phyloP scores from a whole-genome alignment of 2,329 filamentous ascomycete genomes.

The Fusarium abutilonis region DNA sequence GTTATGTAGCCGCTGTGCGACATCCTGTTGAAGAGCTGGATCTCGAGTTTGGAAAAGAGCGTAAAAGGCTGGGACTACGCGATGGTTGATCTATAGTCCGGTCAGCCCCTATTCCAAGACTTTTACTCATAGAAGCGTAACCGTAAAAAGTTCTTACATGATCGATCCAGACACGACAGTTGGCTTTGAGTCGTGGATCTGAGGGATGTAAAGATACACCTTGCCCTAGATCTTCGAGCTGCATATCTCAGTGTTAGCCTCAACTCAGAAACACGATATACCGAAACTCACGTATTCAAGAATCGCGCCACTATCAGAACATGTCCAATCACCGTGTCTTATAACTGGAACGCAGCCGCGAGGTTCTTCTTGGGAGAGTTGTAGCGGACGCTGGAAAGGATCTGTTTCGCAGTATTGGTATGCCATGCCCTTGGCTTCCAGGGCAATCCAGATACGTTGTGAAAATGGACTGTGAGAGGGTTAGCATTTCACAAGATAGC shows the following conservation, averaged over 20 bases:
- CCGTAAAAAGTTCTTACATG: constrained; percentile 62
- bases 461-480: constrained; percentile 73
- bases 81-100: constrained; percentile 71
- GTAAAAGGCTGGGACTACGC: constrained; percentile 81
- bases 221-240: constrained; percentile 76
- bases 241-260: background rate
- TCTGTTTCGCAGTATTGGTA: constrained; percentile 92
- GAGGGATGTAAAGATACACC: constrained; percentile 71
- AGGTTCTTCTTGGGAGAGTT: constrained; percentile 78
- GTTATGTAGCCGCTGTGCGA: constrained; percentile 69
- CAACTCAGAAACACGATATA: background rate
- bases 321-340: constrained; percentile 81
- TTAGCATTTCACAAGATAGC: background rate
- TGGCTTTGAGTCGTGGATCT: constrained; percentile 73
- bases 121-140: background rate
- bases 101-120: background rate
- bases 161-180: constrained; percentile 81
- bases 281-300: constrained; percentile 77
- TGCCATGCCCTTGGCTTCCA: constrained; percentile 79
- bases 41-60: constrained; percentile 74
- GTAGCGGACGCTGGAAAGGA: constrained; percentile 72
- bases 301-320: constrained; percentile 82
- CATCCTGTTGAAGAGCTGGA: constrained; percentile 63
- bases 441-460: constrained; percentile 87
- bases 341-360: constrained; percentile 80